Evolutionary conservation across 2,329 filamentous ascomycete species (phyloP), one percentile per base, ranked within the genome.

Genomic region (Neopestalotiopsis sp.): DNA sequence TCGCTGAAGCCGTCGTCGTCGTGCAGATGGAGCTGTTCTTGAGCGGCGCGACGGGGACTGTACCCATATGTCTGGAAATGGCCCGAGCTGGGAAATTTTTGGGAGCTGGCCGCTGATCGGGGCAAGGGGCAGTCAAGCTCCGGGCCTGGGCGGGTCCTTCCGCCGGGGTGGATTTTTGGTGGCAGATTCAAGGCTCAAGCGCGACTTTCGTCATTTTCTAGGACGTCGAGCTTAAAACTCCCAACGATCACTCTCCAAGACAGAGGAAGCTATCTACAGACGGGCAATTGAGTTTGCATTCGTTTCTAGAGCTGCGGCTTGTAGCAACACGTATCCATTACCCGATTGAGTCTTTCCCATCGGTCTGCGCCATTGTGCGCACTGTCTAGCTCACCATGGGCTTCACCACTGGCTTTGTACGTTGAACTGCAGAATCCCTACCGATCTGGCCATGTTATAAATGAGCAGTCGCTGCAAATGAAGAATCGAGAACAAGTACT

Each of bases 391-490:
- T 69, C 71, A 81, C 69, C 73, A 94, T 94, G 92, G 91, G 92
- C 77, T 93, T 94, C 84, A 86, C 88, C 73, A 86, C 89, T 57
- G 92, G 92, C 74, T 92, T 94, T 79, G 92, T 94, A 86, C 72
- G 91, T 83, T 17, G 9, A 52, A 52, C n/a, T 20, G 45, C 45
- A 52, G 6, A 9, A 52, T 52, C 45, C 4, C 45, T 52, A 17
- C 17, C 45, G 10, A n/a, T 12, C 32, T 63, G n/a, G 13, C 60
- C 17, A 4, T 45, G 17, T 30, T 63, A 17, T 14, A n/a, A 24
- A 9, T 20, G 17, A n/a, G 3, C 14, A 24, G 20, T 6, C 7
- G 10, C 17, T 30, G 9, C 52, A 5, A 10, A 61, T 67, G 71
- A 71, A 28, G 24, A 28, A 28, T 28, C 24, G 72, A 63, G 72